Percentiles rank a stretch among this genome's conserved stretches.
These are phyloP conservation scores for Tranzscheliella williamsii DNA, from an alignment of 1,284 basidiomycete genomes.

Conservation along the genomic window DNA sequence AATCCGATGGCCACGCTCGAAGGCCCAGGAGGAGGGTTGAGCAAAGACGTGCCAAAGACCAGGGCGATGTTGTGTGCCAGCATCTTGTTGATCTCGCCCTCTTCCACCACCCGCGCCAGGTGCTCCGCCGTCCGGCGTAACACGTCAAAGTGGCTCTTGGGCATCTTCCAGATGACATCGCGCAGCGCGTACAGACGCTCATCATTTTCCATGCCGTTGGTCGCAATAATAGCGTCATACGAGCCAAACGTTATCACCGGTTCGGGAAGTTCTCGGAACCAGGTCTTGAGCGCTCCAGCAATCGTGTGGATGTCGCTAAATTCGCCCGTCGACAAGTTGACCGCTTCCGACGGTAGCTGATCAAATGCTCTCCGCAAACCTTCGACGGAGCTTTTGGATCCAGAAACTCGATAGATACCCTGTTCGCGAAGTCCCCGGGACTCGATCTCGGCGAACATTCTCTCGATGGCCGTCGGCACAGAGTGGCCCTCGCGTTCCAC, in stretches of 20 bases:
- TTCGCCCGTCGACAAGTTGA: conserved; percentile 46
- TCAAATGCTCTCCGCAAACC: conserved; percentile 43
- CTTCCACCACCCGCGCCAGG: conserved; percentile 50
- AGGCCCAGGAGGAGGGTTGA: conserved; percentile 54
- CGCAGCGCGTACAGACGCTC: conserved; percentile 54
- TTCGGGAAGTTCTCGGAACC: conserved; percentile 59
- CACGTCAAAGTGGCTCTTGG: conserved; percentile 52
- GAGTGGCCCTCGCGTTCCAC: conserved; percentile 39
- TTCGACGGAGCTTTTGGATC: conserved; percentile 53
- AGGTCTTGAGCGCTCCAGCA: conserved; percentile 55
- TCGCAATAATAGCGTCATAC: conserved; percentile 54
- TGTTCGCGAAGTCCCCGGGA: conserved; percentile 56
- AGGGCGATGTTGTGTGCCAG: conserved; percentile 58
- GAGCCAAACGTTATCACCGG: conserved; percentile 56
- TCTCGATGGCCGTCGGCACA: conserved; percentile 52
- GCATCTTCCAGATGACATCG: conserved; percentile 54
- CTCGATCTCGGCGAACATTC: conserved; percentile 58
- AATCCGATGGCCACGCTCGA: conserved; percentile 45
- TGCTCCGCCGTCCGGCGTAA: conserved; percentile 53
- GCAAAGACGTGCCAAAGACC: conserved; percentile 58
- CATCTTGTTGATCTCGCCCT: conserved; percentile 55
- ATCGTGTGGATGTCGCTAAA: conserved; percentile 58
- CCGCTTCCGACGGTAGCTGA: conserved; percentile 37
- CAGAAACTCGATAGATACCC: conserved; percentile 60
- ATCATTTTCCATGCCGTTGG: conserved; percentile 53